Percentiles rank a stretch among this genome's conserved stretches.
Evolutionary conservation across 768 basidiomycete genomes (phyloP).

Genomic region (Mycena indigotica): DNA sequence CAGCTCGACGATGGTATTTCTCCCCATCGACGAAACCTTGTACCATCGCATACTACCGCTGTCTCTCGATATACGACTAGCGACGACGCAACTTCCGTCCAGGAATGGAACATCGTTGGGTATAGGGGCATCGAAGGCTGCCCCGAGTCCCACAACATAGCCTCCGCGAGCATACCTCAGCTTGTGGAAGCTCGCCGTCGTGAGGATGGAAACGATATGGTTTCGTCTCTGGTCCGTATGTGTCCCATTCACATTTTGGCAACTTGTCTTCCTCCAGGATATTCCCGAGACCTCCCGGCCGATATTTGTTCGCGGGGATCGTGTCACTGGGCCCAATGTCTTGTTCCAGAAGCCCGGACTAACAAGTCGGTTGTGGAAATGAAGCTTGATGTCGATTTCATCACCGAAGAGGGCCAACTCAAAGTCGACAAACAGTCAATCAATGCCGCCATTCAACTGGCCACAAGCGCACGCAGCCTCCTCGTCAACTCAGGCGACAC

Average conservation of each 20-base stretch:
- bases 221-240: neutral
- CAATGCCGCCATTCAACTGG: neutral
- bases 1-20: no score
- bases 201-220: neutral
- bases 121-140: neutral
- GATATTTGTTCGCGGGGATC: neutral
- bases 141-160: neutral
- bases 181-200: neutral
- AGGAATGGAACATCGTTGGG: neutral
- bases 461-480: neutral
- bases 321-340: neutral
- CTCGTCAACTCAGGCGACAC: neutral
- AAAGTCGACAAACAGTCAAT: no score
- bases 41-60: no score
- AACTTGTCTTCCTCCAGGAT: no score
- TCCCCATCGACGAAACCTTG: no score
- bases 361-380: neutral
- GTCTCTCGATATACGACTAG: no score
- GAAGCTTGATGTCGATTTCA: no score
- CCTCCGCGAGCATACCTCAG: no score
- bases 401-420: no score
- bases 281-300: neutral
- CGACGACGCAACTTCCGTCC: no score
- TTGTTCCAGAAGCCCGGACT: neutral
- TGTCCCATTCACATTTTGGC: no score